Evolutionary conservation across 768 basidiomycete species (phyloP).

Genomic region (Macrolepiota dolichaula): DNA sequence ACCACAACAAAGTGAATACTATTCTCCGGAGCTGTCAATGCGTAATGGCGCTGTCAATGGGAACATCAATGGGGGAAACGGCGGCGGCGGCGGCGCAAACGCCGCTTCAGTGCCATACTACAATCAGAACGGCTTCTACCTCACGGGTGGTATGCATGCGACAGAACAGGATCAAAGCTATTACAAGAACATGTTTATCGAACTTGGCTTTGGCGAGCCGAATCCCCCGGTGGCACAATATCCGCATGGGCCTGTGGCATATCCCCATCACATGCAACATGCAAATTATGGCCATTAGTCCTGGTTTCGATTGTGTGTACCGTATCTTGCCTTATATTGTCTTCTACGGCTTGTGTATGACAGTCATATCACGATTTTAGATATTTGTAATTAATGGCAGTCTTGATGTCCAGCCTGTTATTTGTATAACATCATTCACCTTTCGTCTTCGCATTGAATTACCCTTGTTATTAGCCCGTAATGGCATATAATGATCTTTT

Average conservation of each 20-base stretch:
- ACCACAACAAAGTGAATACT: slow-evolving; percentile 18
- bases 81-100: slow-evolving; percentile 6
- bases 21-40: slow-evolving; percentile 15
- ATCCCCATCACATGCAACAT: slow-evolving; percentile 27
- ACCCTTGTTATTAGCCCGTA: neutral
- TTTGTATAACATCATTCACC: neutral
- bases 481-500: neutral
- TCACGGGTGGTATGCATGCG: slow-evolving; percentile 32
- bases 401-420: neutral
- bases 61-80: neutral
- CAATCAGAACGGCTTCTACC: slow-evolving; percentile 25
- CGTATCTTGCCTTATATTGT: neutral
- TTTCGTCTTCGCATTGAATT: neutral
- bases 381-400: slow-evolving; percentile 12
- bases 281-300: slow-evolving; percentile 8
- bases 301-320: neutral
- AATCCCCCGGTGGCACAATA: slow-evolving; percentile 15
- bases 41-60: neutral
- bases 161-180: slow-evolving; percentile 66
- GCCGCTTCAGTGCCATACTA: slow-evolving; percentile 14
- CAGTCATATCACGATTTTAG: neutral
- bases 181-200: slow-evolving; percentile 72
- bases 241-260: slow-evolving; percentile 21
- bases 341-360: neutral
- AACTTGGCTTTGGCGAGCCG: slow-evolving; percentile 61